A percentile compares a stretch with the other conserved stretches of the same genome.
phyloP scores from a whole-genome alignment of 805 yeast genomes.

The Vanderwaltozyma yarrowii region DNA sequence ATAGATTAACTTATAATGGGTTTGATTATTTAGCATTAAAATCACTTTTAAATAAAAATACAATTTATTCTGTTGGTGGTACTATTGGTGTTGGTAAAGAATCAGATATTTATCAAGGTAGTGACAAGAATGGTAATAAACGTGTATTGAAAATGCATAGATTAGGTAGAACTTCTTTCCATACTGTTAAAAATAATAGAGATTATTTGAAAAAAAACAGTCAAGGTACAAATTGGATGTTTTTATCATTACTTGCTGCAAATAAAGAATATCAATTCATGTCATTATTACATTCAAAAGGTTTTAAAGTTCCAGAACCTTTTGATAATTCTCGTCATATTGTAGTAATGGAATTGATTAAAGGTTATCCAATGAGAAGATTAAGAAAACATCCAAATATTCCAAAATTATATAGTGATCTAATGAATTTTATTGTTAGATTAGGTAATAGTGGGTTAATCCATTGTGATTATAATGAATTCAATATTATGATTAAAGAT shows the following conservation, averaged over 20 bases:
- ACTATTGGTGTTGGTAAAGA: slow-evolving; percentile 97
- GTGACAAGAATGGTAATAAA: slow-evolving; percentile 52
- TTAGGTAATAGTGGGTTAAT: slow-evolving; percentile 83
- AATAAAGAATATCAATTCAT: slow-evolving; percentile 85
- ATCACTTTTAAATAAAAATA: slow-evolving; percentile 64
- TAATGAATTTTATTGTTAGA: slow-evolving; percentile 79
- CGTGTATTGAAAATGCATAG: slow-evolving; percentile 84
- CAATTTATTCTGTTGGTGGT: slow-evolving; percentile 69
- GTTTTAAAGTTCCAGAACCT: slow-evolving; percentile 82
- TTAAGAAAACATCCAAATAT: slow-evolving; percentile 61
- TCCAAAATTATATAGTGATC: slow-evolving; percentile 63
- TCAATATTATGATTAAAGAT: slow-evolving; percentile 75
- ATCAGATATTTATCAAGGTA: slow-evolving; percentile 83
- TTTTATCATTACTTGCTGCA: slow-evolving; percentile 80
- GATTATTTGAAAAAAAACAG: slow-evolving; percentile 65
- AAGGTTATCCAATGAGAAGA: slow-evolving; percentile 85
- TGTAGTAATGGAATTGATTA: slow-evolving; percentile 83
- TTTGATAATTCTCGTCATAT: slow-evolving; percentile 85
- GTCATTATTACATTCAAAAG: slow-evolving; percentile 61
- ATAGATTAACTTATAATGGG: slow-evolving; percentile 78
- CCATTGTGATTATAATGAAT: slow-evolving; percentile 97
- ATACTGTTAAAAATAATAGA: slow-evolving; percentile 85
- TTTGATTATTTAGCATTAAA: slow-evolving; percentile 87
- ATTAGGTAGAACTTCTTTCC: slow-evolving; percentile 87
- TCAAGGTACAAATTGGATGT: slow-evolving; percentile 86